Base-by-base conservation (phyloP, 1,139 yeast species). In the Magnusiomyces ingens region DNA sequence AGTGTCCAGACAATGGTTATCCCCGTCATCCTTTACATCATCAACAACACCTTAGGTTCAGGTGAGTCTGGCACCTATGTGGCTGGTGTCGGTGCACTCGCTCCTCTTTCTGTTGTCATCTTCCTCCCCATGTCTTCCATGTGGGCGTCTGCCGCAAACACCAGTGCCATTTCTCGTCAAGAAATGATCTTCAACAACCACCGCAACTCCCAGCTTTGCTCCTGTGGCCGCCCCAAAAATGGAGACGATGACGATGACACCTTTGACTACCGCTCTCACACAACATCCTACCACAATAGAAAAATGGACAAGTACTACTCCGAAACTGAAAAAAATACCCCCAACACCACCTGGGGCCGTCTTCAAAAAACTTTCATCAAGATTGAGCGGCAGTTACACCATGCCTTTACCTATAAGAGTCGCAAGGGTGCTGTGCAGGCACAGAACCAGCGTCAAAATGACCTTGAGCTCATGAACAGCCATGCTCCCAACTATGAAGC, bases 101-200 rank as follows among this genome's bases (percentile, higher is more conserved):
- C 80, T 0, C 66, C 74, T 0, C 62, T 77, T 42, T 55, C 79
- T 17, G 80, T 78, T 13, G 85, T 85, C 0, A 65, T 87, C 37
- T 84, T 90, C 8, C 72, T 90, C 53, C 97, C 97, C 1, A 70
- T 90, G 50, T 82, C 95, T 0, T 82, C 96, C 0, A 78, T 89
- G 76, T 90, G 97, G 97, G 95, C 96, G 2, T 42, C 48, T n/a
- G 18, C 54, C 4, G 38, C 41, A 15, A 52, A 48, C 10, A 48
- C 51, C 4, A 41, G 22, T 12, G 32, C 45, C 13, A 21, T 12
- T 29, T 43, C 45, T 15, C 21, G 17, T 29, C n/a, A n/a, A 12
- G 32, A 43, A 19, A n/a, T 41, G 13, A 18, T 15, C 10, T 41
- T 41, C 19, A 15, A 15, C 5, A 41, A 18, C 4, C 13, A 41